Percentiles rank a stretch among this genome's conserved stretches.
Evolutionary conservation across 2,329 filamentous ascomycete genomes (phyloP).

Genomic region (Botrytis hyacinthi): DNA sequence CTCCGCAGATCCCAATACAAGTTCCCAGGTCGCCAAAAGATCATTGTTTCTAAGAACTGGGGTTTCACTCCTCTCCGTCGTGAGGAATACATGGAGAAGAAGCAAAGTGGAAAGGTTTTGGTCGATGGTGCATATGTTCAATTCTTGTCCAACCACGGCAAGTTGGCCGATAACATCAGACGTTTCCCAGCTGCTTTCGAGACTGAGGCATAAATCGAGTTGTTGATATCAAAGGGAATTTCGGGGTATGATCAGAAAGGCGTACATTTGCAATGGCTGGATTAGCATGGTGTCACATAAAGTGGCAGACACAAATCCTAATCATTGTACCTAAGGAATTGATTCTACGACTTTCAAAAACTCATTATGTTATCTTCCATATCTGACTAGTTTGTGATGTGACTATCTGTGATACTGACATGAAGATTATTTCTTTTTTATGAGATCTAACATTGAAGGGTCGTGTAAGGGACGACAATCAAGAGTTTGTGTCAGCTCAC

Average conservation of each 20-base stretch:
- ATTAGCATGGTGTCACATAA: constrained; percentile 28
- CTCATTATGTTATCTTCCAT: background rate
- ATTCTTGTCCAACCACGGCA: constrained; percentile 95
- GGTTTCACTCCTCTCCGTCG: constrained; percentile 98
- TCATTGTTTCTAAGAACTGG: constrained; percentile 99
- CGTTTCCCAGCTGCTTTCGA: constrained; percentile 92
- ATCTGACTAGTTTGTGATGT: background rate
- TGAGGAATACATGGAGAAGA: constrained; percentile 95
- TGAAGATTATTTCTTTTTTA: background rate
- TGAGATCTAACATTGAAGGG: background rate
- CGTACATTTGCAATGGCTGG: constrained; percentile 37
- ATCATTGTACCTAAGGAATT: constrained; percentile 37
- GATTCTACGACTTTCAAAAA: constrained; percentile 31
- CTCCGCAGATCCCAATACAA: constrained; percentile 99
- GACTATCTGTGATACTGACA: background rate
- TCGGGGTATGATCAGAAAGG: constrained; percentile 28
- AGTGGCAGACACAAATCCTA: constrained; percentile 26
- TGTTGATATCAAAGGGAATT: constrained; percentile 14
- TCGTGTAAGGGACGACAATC: background rate
- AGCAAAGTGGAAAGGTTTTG: constrained; percentile 89
- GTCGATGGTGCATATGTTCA: constrained; percentile 99
- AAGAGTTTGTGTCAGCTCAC: background rate
- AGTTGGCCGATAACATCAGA: constrained; percentile 81
- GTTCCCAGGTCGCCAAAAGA: constrained; percentile 99
- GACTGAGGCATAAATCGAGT: constrained; percentile 35